Evolutionary conservation across 2,329 filamentous ascomycete species (phyloP), one percentile per base, ranked within the genome.

Genomic region (Claviceps sp.): DNA sequence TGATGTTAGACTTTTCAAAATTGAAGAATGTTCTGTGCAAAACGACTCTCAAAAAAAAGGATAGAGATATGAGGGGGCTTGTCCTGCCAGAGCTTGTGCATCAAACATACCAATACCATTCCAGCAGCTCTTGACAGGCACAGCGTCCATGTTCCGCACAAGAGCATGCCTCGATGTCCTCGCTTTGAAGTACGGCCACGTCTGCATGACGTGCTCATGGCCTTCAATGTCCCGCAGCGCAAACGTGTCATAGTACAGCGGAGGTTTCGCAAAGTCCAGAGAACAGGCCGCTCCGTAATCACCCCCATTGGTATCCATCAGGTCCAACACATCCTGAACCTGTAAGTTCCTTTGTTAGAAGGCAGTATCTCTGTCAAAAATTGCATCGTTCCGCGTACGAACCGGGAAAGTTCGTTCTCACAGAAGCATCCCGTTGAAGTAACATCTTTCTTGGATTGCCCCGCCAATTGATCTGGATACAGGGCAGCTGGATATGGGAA

Each of bases 281-380:
- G 79, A 75, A 64, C 81, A 84, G 4, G 78, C 80, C 6, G 80
- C 79, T 20, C 77, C 79, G 57, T 81, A 84, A 20, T 75, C 63
- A 16, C 79, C 79, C 24, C 69, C 69, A 42, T 78, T 75, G 5
- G 81, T 84, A 52, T 73, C 67, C 44, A 84, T 69, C 2, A 84
- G 64, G 13, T 67, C 72, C 51, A 77, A 63, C 1, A 81, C 72
- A 60, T 83, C 79, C 38, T 76, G 68, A 6, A 73, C 71, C 75
- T 79, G 37, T 26, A 14, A 13, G 11, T 9, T 1, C 3, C 30
- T 11, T 34, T 34, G 30, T 34, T 34, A 34, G 30, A 34, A 34
- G 30, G 30, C 9, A 34, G 30, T 34, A 4, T 11, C 30, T 34
- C 30, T 11, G 30, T 34, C 30, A 34, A 4, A 34, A 3, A 34